A percentile compares a stretch with the other conserved stretches of the same genome.
phyloP scores from a whole-genome alignment of 129 eudicot genomes.

The Smallanthus sonchifolius region DNA sequence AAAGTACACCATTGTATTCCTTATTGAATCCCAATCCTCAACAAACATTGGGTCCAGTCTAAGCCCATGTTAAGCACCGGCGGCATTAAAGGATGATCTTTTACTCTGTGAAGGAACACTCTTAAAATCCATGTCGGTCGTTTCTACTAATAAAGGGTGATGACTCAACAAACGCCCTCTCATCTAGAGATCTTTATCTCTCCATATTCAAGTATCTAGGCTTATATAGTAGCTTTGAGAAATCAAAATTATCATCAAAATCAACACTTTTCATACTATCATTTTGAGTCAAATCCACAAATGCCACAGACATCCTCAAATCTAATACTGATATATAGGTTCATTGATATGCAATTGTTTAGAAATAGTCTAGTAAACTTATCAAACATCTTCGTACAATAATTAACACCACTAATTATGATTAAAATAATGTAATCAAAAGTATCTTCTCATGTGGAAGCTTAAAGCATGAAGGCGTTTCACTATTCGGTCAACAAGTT shows the following conservation, averaged over 20 bases:
- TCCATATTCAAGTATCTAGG: constrained; percentile 68
- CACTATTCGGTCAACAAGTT: not conserved
- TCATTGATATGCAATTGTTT: constrained; percentile 31
- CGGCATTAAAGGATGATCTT: constrained; percentile 60
- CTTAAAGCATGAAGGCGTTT: constrained; percentile 87
- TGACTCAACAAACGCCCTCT: constrained; percentile 62
- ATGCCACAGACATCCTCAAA: constrained; percentile 43
- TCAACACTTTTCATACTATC: constrained; percentile 32
- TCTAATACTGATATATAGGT: not conserved
- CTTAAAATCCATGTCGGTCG: constrained; percentile 46
- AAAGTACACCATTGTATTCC: constrained; percentile 75
- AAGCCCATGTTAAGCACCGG: constrained; percentile 42
- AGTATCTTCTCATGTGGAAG: constrained; percentile 92
- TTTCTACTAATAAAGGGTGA: constrained; percentile 49
- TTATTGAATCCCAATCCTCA: constrained; percentile 92
- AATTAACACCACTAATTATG: not conserved
- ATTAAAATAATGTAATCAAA: constrained; percentile 62
- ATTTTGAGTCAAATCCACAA: constrained; percentile 42
- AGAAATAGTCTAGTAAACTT: not conserved
- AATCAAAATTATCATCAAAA: constrained; percentile 52
- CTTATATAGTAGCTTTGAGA: constrained; percentile 59
- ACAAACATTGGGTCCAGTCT: constrained; percentile 59
- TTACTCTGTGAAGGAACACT: constrained; percentile 43
- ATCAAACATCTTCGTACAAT: not conserved
- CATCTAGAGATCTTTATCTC: constrained; percentile 68